Conservation (phyloP, 2,329 filamentous ascomycete genomes). For the Magnaporthiopsis incrustans region DNA sequence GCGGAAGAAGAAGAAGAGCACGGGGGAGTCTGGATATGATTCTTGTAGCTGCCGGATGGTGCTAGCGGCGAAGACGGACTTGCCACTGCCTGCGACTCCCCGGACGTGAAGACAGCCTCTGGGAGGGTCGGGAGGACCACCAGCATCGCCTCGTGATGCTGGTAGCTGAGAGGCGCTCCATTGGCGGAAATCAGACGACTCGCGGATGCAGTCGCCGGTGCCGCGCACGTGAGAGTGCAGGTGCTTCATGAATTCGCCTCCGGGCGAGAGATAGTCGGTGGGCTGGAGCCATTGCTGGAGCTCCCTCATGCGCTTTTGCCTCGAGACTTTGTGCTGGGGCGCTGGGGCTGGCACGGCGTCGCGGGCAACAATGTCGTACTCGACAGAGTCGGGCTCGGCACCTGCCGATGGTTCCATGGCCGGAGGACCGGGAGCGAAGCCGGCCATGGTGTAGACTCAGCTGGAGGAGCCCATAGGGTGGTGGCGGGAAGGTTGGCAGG, state of each 20-base stretch:
- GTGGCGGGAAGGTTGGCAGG: not conserved
- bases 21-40: constrained; percentile 11
- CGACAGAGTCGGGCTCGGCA: not conserved
- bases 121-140: constrained; percentile 4
- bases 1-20: constrained; percentile 32
- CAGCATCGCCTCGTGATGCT: not conserved
- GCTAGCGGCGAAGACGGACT: constrained; percentile 25
- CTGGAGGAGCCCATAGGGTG: too few relatives aligned
- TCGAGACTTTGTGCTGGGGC: not conserved
- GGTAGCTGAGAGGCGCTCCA: constrained; percentile 10
- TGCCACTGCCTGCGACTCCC: constrained; percentile 30
- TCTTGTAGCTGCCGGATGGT: constrained; percentile 16
- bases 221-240: constrained; percentile 15
- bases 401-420: not conserved
- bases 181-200: constrained; percentile 12
- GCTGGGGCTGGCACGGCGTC: not conserved
- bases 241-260: constrained; percentile 19
- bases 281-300: constrained; percentile 23
- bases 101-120: constrained; percentile 23
- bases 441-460: not conserved
- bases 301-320: constrained; percentile 6
- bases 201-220: constrained; percentile 18
- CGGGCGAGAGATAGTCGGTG: constrained; percentile 16
- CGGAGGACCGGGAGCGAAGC: not conserved
- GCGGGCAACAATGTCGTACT: not conserved